phyloP scores from a whole-genome alignment of 495 filamentous ascomycete species.

The Trichoderma reesei region DNA sequence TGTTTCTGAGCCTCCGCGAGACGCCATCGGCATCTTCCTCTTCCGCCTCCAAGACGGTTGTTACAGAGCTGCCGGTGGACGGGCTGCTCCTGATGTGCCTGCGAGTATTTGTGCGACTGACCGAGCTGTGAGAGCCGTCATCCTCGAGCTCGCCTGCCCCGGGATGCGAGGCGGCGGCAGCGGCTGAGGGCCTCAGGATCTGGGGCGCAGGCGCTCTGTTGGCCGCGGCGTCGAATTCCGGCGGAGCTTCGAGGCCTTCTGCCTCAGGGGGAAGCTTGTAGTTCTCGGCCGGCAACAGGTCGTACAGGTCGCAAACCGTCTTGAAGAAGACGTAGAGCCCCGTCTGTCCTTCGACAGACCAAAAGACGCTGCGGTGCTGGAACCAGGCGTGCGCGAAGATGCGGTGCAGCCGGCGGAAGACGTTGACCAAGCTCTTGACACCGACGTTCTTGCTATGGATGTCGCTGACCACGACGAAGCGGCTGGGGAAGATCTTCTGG shows the following conservation, averaged over 20 bases:
- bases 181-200: conserved; percentile 39
- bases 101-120: conserved; percentile 52
- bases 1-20: conserved; percentile 26
- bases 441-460: conserved; percentile 52
- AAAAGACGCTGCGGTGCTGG: conserved; percentile 90
- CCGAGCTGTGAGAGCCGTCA: conserved; percentile 32
- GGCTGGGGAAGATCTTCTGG: conserved; percentile 82
- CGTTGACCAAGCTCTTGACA: conserved; percentile 80
- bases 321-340: conserved; percentile 95
- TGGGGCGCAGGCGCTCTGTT: conserved; percentile 19
- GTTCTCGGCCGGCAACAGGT: conserved; percentile 81
- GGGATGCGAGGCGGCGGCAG: conserved; percentile 15
- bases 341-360: conserved; percentile 80
- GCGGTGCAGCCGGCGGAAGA: conserved; percentile 85
- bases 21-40: conserved; percentile 49
- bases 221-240: conserved; percentile 18
- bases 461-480: conserved; percentile 58
- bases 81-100: conserved; percentile 63
- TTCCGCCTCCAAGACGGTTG: conserved; percentile 59
- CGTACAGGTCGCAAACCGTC: conserved; percentile 85
- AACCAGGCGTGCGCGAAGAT: conserved; percentile 99
- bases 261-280: conserved; percentile 92
- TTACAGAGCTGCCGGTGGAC: conserved; percentile 63
- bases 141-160: conserved; percentile 25
- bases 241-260: conserved; percentile 55